Percentiles rank a stretch among this genome's conserved stretches.
Evolutionary conservation across 2,329 filamentous ascomycete genomes (phyloP).

Genomic region (Amesomyces nigricolor): DNA sequence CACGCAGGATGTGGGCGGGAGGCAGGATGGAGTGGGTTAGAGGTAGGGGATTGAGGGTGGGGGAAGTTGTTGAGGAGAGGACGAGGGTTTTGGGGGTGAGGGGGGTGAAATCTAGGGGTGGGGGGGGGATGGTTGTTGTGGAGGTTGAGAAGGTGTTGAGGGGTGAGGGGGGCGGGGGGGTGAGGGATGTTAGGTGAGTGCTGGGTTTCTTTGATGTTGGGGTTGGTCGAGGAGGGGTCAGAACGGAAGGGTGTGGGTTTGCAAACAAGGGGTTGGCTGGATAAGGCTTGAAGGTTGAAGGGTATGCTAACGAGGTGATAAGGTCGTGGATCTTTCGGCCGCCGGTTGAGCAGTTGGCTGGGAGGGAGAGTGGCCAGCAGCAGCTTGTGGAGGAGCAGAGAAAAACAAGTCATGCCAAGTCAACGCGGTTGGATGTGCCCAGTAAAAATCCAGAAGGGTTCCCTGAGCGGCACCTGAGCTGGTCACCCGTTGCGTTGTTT

Average conservation of each 20-base stretch:
- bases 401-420: neutral
- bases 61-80: slow-evolving; percentile 50
- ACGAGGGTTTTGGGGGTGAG: slow-evolving; percentile 50
- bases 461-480: neutral
- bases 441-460: neutral
- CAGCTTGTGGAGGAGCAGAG: too few species aligned
- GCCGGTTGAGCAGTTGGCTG: neutral
- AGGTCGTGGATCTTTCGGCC: neutral
- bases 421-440: neutral
- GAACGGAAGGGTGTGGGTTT: too few species aligned
- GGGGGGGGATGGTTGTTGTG: slow-evolving; percentile 59
- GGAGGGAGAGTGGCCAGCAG: neutral
- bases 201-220: too few species aligned
- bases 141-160: slow-evolving; percentile 57
- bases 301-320: neutral
- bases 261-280: too few species aligned
- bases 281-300: neutral
- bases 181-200: slow-evolving; percentile 41
- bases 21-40: slow-evolving; percentile 49
- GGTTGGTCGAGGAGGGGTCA: too few species aligned
- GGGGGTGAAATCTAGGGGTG: slow-evolving; percentile 36
- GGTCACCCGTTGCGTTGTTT: slow-evolving; percentile 55
- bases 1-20: slow-evolving; percentile 63
- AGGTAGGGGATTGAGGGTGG: slow-evolving; percentile 40
- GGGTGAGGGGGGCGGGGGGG: slow-evolving; percentile 43